Base-by-base conservation (phyloP, 2,329 filamentous ascomycete genomes). In the Pseudogymnoascus sp. region DNA sequence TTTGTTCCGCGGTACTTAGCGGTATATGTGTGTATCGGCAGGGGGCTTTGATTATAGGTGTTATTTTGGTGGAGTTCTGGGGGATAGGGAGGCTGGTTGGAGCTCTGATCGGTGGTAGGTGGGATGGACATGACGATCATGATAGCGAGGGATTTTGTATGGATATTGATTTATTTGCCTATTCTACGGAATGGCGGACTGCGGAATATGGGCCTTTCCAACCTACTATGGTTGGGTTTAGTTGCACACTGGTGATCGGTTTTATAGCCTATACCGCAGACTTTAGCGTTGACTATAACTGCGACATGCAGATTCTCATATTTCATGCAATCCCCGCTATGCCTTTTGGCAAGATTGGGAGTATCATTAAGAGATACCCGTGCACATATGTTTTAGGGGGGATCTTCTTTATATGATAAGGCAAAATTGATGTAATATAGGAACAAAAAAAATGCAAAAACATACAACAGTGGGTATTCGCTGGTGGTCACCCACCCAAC, bases 1-100 rank as follows among this genome's bases (percentile, higher is more conserved):
- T 76, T 78, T 99, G 66, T 99, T 99, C 82, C 84, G 92, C 36
- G 92, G 92, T 58, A 81, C 77, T 58, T 86, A 33, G 9, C n/a
- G 44, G 8, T 17, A 31, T 17, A 31, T 10, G 26, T 50, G 13
- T 54, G 26, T 50, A 50, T 17, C n/a, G 10, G 7, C 44, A 3
- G 44, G 26, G 8, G 4, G 4, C 1, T 13, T 50, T 50, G 13
- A 10, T 15, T 50, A 50, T 31, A 29, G 44, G 44, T 50, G 24
- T 11, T 17, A 33, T 10, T 54, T 17, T 54, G 31, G 1, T 13
- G 44, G 26, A 3, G 44, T 33, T 33, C 7, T 26, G 26, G 17
- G 44, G 26, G 31, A 15, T 29, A 31, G 2, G 24, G 24, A 5
- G 24, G 41, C n/a, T 2, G 5, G 17, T 24, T 41, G 24, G 40